Conservation (phyloP, 1,139 yeast genomes). For the Pichia sp. region DNA sequence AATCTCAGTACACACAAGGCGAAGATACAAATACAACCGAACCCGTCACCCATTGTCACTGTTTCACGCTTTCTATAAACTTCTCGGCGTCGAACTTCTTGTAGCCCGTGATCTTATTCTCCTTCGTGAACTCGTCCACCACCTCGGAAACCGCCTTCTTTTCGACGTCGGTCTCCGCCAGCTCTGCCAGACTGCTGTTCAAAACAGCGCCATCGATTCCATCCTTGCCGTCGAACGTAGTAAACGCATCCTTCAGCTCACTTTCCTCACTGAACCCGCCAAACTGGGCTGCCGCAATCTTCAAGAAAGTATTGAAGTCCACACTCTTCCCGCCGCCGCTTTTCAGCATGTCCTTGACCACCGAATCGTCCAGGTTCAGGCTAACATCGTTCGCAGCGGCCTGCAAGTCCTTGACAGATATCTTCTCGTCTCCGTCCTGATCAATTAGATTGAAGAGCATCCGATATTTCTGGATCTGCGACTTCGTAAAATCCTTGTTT, state of each 20-base stretch:
- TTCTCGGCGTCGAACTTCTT: slow-evolving; percentile 50
- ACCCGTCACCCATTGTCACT: not conserved
- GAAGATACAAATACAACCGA: too few relatives aligned
- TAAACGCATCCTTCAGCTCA: slow-evolving; percentile 61
- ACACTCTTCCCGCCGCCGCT: slow-evolving; percentile 35
- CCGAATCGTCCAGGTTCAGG: slow-evolving; percentile 5
- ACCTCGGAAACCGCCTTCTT: slow-evolving; percentile 36
- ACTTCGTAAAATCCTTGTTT: slow-evolving; percentile 19
- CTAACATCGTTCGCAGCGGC: slow-evolving; percentile 35
- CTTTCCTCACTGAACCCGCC: slow-evolving; percentile 53
- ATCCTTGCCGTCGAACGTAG: slow-evolving; percentile 47
- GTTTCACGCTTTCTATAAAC: slow-evolving; percentile 48
- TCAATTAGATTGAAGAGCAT: slow-evolving; percentile 59
- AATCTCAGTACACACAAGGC: not conserved
- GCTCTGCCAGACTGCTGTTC: slow-evolving; percentile 44
- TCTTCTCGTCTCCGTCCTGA: slow-evolving; percentile 72
- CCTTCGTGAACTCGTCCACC: slow-evolving; percentile 53
- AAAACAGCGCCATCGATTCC: slow-evolving; percentile 46
- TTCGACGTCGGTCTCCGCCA: slow-evolving; percentile 44
- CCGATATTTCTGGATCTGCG: slow-evolving; percentile 26
- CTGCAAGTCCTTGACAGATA: slow-evolving; percentile 56
- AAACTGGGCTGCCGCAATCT: slow-evolving; percentile 60
- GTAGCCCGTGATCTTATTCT: slow-evolving; percentile 53
- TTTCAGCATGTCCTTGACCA: slow-evolving; percentile 40
- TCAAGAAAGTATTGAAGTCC: slow-evolving; percentile 66